These are phyloP conservation scores for Yamadazyma dushanensis DNA, from an alignment of 1,139 yeast genomes.

Conservation along the genomic window DNA sequence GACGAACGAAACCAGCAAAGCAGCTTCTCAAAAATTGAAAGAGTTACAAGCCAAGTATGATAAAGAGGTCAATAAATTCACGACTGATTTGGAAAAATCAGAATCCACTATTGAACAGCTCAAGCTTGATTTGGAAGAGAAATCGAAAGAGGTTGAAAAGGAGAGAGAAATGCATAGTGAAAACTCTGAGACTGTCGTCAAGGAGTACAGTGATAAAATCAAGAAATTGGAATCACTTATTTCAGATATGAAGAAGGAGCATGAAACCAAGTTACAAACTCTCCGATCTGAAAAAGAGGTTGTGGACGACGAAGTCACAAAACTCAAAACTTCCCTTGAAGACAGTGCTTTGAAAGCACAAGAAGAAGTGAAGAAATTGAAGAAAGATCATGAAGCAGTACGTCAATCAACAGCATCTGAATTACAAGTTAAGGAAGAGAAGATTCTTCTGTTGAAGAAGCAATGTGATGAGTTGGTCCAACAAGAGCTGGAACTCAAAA, in stretches of 20 bases:
- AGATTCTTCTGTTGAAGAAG: not conserved
- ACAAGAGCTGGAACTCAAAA: not conserved
- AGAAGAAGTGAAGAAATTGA: conserved; percentile 4
- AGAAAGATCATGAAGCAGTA: conserved; percentile 11
- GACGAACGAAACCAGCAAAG: conserved; percentile 5
- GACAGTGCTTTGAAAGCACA: conserved; percentile 1
- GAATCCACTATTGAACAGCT: conserved; percentile 8
- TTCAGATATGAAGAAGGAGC: conserved; percentile 13
- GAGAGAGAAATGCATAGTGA: conserved; percentile 49
- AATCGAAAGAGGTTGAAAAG: conserved; percentile 45
- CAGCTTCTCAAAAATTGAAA: conserved; percentile 7
- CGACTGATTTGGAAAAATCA: conserved; percentile 7
- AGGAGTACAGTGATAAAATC: conserved; percentile 51
- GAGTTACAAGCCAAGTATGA: conserved; percentile 3
- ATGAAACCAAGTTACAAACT: conserved; percentile 11
- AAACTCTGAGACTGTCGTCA: conserved; percentile 48
- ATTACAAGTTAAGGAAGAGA: not conserved
- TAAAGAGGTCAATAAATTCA: conserved; percentile 6
- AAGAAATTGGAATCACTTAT: conserved; percentile 23
- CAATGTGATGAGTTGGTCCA: not conserved
- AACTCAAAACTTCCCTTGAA: conserved; percentile 6
- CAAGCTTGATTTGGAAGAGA: conserved; percentile 26
- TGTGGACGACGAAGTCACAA: conserved; percentile 5
- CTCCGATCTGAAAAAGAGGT: conserved; percentile 8
- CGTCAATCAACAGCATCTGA: conserved; percentile 5